A percentile compares a stretch with the other conserved stretches of the same genome.
These are phyloP conservation scores for Metschnikowia dekortorum DNA, from an alignment of 805 yeast genomes.

Conservation along the genomic window DNA sequence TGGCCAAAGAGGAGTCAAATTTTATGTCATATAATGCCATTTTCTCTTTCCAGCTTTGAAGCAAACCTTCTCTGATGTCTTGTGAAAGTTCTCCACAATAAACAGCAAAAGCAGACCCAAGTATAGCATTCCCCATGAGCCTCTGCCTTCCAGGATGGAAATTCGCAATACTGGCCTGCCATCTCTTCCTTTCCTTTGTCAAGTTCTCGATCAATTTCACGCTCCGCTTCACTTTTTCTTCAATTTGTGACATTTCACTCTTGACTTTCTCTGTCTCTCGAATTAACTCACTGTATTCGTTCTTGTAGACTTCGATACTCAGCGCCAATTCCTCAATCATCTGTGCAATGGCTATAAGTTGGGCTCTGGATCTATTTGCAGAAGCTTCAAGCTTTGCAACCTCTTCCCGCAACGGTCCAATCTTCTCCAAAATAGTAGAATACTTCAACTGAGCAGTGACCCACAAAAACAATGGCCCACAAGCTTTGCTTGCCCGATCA, in stretches of 20 bases:
- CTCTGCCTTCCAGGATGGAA: slow-evolving; percentile 44
- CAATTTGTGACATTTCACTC: slow-evolving; percentile 61
- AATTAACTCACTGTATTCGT: slow-evolving; percentile 65
- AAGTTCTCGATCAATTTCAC: slow-evolving; percentile 57
- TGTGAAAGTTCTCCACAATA: slow-evolving; percentile 61
- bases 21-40: slow-evolving; percentile 34
- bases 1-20: slow-evolving; percentile 32
- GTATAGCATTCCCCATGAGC: slow-evolving; percentile 60
- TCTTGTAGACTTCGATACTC: slow-evolving; percentile 65
- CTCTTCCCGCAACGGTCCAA: slow-evolving; percentile 72
- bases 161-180: slow-evolving; percentile 57
- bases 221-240: slow-evolving; percentile 59
- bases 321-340: slow-evolving; percentile 73
- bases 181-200: slow-evolving; percentile 63
- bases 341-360: slow-evolving; percentile 69
- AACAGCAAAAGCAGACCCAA: slow-evolving; percentile 57
- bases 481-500: slow-evolving; percentile 87
- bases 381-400: slow-evolving; percentile 56
- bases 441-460: slow-evolving; percentile 84
- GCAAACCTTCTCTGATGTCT: slow-evolving; percentile 34
- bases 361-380: slow-evolving; percentile 59
- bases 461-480: slow-evolving; percentile 91
- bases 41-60: slow-evolving; percentile 31
- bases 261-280: slow-evolving; percentile 76
- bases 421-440: slow-evolving; percentile 60